Evolutionary conservation across 148 eudicot genomes (phyloP).

Genomic region (Amaranthus hypochondriacus): DNA sequence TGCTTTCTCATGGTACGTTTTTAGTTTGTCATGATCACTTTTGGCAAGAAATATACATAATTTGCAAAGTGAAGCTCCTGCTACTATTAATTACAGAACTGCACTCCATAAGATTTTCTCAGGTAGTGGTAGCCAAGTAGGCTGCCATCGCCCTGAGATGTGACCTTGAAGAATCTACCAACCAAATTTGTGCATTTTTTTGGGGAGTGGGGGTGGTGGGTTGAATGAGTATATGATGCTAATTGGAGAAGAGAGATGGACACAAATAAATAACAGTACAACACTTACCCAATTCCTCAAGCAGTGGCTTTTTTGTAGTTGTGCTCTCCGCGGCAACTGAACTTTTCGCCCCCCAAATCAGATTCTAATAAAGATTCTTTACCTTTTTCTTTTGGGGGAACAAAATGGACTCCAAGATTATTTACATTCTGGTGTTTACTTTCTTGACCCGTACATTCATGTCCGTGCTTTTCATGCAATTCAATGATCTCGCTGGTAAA

Average conservation of each 20-base stretch:
- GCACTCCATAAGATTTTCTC: no score
- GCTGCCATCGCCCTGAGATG: no score
- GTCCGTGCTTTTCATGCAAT: slow-evolving; percentile 52
- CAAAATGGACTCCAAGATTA: slow-evolving; percentile 37
- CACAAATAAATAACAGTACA: background rate
- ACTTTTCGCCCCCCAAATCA: slow-evolving; percentile 13
- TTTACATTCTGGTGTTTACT: slow-evolving; percentile 26
- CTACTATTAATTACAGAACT: no score
- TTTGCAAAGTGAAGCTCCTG: no score
- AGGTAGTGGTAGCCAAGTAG: no score
- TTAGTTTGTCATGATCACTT: no score
- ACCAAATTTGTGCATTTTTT: background rate
- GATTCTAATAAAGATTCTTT: slow-evolving; percentile 22
- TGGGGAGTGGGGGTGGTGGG: background rate
- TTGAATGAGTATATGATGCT: background rate
- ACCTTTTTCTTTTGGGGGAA: slow-evolving; percentile 35
- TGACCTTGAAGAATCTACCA: background rate
- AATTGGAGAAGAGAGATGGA: background rate
- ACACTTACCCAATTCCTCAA: slow-evolving; percentile 64
- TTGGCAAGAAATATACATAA: no score
- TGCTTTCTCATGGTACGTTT: no score
- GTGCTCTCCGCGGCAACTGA: slow-evolving; percentile 21
- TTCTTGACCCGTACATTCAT: slow-evolving; percentile 20
- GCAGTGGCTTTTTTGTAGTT: slow-evolving; percentile 33
- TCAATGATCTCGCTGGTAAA: slow-evolving; percentile 91